Percentiles rank a stretch among this genome's conserved stretches.
These are phyloP conservation scores for Solanum infundibuliforme DNA, from an alignment of 257 asterid genomes.

Conservation along the genomic window DNA sequence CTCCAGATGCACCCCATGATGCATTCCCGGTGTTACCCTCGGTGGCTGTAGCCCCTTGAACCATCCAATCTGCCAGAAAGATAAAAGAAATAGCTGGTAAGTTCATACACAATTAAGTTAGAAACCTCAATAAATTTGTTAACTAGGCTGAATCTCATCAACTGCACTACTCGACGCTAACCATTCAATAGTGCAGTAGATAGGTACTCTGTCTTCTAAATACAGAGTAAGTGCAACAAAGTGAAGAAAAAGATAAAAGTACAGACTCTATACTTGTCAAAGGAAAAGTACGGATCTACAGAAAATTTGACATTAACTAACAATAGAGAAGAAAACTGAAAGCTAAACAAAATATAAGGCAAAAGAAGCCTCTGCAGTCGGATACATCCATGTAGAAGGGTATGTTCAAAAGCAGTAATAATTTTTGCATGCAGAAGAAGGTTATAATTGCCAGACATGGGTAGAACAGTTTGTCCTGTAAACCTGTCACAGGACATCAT, in stretches of 20 bases:
- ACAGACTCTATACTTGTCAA: not conserved
- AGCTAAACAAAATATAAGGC: not conserved
- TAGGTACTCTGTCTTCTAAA: not conserved
- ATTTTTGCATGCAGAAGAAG: not conserved
- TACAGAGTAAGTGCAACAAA: not conserved
- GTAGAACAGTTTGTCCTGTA: not conserved
- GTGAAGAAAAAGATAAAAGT: not conserved
- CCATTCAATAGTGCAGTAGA: not conserved
- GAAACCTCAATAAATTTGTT: not conserved
- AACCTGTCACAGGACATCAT: not conserved
- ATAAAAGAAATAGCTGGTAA: not conserved
- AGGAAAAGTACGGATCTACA: not conserved
- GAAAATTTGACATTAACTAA: not conserved
- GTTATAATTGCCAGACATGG: not conserved
- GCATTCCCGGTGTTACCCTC: constrained; percentile 1
- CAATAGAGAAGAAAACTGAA: not conserved
- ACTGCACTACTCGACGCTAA: not conserved
- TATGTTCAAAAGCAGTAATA: not conserved
- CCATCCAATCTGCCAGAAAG: constrained; percentile 3
- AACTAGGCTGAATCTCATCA: not conserved
- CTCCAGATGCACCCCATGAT: constrained; percentile 66
- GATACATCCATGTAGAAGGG: not conserved
- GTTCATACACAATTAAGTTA: not conserved
- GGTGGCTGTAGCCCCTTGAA: not conserved
- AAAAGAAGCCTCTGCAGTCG: not conserved